A percentile compares a stretch with the other conserved stretches of the same genome.
phyloP scores from a whole-genome alignment of 1,139 yeast species.

The Yamadazyma friedrichii region DNA sequence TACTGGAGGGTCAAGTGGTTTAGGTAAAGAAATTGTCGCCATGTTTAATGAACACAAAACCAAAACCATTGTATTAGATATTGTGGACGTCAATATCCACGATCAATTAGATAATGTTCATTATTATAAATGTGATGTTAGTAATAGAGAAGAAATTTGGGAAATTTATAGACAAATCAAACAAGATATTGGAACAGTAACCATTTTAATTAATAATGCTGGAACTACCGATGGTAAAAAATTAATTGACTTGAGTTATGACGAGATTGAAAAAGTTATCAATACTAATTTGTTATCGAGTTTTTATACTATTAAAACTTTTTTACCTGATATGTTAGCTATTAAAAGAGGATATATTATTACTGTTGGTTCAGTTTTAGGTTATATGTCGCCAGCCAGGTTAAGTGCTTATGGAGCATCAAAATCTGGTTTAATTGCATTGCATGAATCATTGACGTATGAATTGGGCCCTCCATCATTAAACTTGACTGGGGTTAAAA shows the following conservation, averaged over 20 bases:
- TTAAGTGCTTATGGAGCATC: constrained; percentile 86
- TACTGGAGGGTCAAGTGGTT: constrained; percentile 81
- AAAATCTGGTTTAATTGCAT: constrained; percentile 78
- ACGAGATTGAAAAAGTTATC: constrained; percentile 60
- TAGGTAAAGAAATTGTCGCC: constrained; percentile 64
- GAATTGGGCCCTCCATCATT: constrained; percentile 60
- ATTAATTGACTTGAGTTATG: constrained; percentile 50
- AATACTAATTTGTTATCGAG: constrained; percentile 68
- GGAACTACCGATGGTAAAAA: constrained; percentile 66
- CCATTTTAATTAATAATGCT: constrained; percentile 79
- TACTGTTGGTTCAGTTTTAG: constrained; percentile 79
- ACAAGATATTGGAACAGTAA: constrained; percentile 55
- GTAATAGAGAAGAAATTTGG: constrained; percentile 44
- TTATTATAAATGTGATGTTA: constrained; percentile 70
- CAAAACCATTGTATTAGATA: constrained; percentile 64
- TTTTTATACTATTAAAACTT: constrained; percentile 65
- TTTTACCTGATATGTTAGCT: constrained; percentile 71
- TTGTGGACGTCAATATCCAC: constrained; percentile 39
- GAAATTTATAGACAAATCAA: constrained; percentile 36
- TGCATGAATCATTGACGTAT: constrained; percentile 78
- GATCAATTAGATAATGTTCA: constrained; percentile 37
- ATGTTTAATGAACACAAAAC: constrained; percentile 35
- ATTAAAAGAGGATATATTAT: constrained; percentile 70
- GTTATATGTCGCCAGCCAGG: constrained; percentile 80
- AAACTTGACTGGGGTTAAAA: constrained; percentile 55